Base-by-base conservation (phyloP, 441 rosid species). In the Gossypium davidsonii region DNA sequence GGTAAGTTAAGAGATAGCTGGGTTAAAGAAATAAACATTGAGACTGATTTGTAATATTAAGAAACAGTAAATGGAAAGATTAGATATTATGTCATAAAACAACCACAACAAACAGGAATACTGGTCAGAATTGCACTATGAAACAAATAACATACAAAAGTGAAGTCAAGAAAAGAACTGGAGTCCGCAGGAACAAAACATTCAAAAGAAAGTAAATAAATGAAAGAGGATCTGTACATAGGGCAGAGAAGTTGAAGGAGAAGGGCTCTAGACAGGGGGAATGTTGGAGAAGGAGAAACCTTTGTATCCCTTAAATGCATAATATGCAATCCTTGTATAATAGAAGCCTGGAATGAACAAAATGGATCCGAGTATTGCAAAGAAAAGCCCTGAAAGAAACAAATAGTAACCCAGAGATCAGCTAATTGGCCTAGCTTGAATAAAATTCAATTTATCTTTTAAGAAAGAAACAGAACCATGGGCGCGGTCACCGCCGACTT, bases 221-320 rank as follows among this genome's bases (percentile, higher is more conserved):
- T 17, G 23, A 65, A 73, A 55, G 28, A 26, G 67, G 76, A 71
- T 64, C 72, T 80, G 78, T 78, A 81, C 82, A 81, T 4, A 58
- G 64, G 55, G 26, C 6, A 3, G 14, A 65, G 18, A 0, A 42
- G 4, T 14, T 42, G 55, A 5, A 65, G 52, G 4, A 37, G 2
- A n/a, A 3, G 15, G 39, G 52, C 53, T 83, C 34, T 86, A 94
- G 28, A 90, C 97, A 2, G 98, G 85, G 0, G 99, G 98, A 49
- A 92, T 94, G 80, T 85, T 94, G 74, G 93, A 72, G 80, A 92
- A 94, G 65, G 99, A 94, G 89, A 94, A 94, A 66, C 99, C 99
- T 80, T 86, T 86, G 85, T 94, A 94, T 57, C 98, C 99, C 74
- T 94, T 91, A 73, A 92, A 92, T 0, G 98, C 98, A 72, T 92